A percentile compares a stretch with the other conserved stretches of the same genome.
Conservation (phyloP, 495 filamentous ascomycete genomes). For the Penicillium pulvis region DNA sequence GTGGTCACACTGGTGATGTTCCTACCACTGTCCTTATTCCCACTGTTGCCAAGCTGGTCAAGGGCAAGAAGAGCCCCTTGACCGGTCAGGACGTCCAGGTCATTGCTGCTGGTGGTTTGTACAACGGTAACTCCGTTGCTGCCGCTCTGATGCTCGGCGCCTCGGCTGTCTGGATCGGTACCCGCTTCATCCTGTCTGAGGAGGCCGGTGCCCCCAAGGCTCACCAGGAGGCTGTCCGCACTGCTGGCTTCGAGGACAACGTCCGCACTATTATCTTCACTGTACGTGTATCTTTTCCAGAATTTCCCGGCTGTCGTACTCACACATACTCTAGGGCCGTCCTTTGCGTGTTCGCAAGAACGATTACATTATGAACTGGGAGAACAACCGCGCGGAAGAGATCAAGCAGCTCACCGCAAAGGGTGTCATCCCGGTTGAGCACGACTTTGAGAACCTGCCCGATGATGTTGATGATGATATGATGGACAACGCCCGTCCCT, state of each 20-base stretch:
- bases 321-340: conserved; percentile 61
- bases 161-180: conserved; percentile 92
- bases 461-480: conserved; percentile 74
- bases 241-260: conserved; percentile 90
- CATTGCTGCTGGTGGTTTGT: conserved; percentile 91
- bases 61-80: conserved; percentile 81
- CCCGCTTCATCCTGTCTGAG: conserved; percentile 88
- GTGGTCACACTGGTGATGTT: conserved; percentile 89
- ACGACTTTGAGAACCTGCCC: conserved; percentile 84
- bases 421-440: conserved; percentile 90
- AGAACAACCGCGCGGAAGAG: conserved; percentile 82
- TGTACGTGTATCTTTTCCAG: conserved; percentile 36
- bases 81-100: conserved; percentile 87
- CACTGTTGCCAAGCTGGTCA: conserved; percentile 79
- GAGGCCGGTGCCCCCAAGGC: conserved; percentile 92
- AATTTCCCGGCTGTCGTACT: conserved; percentile 14
- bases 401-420: conserved; percentile 88
- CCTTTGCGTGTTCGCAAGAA: conserved; percentile 93
- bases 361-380: conserved; percentile 92
- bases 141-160: conserved; percentile 92
- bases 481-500: conserved; percentile 89
- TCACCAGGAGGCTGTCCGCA: conserved; percentile 95
- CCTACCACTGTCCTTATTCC: conserved; percentile 89
- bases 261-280: conserved; percentile 98
- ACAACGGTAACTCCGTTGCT: conserved; percentile 88